These are phyloP conservation scores for Paraglomus brasilianum DNA, from an alignment of 192 early-diverging fungal genomes.

Conservation along the genomic window DNA sequence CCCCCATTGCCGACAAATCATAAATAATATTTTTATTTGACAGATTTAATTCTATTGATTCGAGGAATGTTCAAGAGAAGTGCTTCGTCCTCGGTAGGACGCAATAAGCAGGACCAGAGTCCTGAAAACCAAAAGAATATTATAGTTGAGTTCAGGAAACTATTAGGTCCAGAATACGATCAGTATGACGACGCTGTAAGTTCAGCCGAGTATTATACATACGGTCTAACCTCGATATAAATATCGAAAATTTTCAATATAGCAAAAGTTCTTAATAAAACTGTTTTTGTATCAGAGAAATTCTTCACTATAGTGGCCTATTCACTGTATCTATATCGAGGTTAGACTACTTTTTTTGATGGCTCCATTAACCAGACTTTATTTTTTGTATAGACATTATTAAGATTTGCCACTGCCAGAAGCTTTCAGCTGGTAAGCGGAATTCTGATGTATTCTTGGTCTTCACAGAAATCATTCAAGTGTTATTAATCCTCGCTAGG, in stretches of 20 bases:
- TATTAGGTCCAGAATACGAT: slow-evolving; percentile 37
- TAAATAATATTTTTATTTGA: too few relatives aligned
- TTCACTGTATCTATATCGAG: too few relatives aligned
- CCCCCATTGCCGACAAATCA: too few relatives aligned
- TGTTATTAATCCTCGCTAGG: slow-evolving; percentile 39
- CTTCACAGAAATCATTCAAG: slow-evolving; percentile 6
- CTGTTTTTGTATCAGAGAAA: too few relatives aligned
- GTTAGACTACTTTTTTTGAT: not conserved
- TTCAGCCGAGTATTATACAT: not conserved
- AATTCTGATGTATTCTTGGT: not conserved
- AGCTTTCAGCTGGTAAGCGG: slow-evolving; percentile 62
- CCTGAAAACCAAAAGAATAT: slow-evolving; percentile 12
- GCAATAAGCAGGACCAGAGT: not conserved
- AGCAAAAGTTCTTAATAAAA: too few relatives aligned
- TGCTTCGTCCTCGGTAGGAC: too few relatives aligned
- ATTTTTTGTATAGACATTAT: slow-evolving; percentile 47
- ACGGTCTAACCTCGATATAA: too few relatives aligned
- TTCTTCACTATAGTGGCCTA: too few relatives aligned
- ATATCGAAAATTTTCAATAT: too few relatives aligned
- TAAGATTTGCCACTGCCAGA: slow-evolving; percentile 60
- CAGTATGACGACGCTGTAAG: slow-evolving; percentile 43
- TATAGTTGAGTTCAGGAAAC: slow-evolving; percentile 32
- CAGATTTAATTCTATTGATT: too few relatives aligned
- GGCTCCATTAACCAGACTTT: not conserved
- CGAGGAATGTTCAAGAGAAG: too few relatives aligned